Evolutionary conservation across 306 rosid species (phyloP).

Genomic region (Abrus precatorius): DNA sequence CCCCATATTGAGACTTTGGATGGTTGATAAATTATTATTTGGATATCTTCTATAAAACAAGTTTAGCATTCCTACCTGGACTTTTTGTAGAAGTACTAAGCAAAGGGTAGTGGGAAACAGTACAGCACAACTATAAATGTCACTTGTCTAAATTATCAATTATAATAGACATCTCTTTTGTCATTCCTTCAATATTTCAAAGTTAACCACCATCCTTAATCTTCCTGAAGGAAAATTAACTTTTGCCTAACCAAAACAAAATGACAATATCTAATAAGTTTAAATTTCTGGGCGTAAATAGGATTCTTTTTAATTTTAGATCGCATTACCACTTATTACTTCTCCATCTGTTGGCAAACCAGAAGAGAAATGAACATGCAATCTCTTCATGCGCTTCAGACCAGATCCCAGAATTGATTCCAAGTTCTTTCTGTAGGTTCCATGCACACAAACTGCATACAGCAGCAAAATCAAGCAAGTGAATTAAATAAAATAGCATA

Average conservation of each 20-base stretch:
- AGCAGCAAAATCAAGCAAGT: slow-evolving; percentile 33
- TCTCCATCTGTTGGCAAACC: slow-evolving; percentile 93
- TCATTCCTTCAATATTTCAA: background rate
- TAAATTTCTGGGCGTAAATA: background rate
- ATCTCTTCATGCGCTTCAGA: slow-evolving; percentile 86
- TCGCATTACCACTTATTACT: slow-evolving; percentile 84
- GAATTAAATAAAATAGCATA: slow-evolving; percentile 16
- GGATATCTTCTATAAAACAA: background rate
- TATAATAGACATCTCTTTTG: background rate
- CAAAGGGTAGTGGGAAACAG: background rate
- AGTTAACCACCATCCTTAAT: slow-evolving; percentile 16
- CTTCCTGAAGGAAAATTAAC: slow-evolving; percentile 9
- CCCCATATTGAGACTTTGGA: slow-evolving; percentile 5
- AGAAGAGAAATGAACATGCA: slow-evolving; percentile 90
- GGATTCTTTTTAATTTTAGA: background rate
- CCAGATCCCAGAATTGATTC: slow-evolving; percentile 84
- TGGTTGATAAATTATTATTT: slow-evolving; percentile 6
- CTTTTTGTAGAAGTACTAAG: background rate
- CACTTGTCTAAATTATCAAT: slow-evolving; percentile 12
- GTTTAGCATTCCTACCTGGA: background rate
- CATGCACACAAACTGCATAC: slow-evolving; percentile 90
- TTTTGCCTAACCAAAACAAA: background rate
- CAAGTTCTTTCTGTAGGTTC: slow-evolving; percentile 81
- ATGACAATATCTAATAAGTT: background rate
- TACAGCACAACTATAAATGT: background rate